Conservation (phyloP, 805 yeast genomes). For the Myxozyma sirexii region DNA sequence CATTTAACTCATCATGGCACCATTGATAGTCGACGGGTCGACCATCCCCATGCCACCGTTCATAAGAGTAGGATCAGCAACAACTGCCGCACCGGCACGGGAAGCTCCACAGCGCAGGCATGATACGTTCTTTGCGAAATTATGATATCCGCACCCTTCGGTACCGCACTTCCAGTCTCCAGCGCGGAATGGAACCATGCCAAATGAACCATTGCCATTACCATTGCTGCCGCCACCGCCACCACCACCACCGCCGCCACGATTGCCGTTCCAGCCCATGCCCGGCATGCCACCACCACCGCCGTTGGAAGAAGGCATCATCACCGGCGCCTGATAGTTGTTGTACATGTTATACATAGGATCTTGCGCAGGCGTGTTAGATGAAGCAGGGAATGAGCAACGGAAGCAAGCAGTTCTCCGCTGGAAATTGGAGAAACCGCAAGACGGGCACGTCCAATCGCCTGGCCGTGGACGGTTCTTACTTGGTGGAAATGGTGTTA, state of each 20-base stretch:
- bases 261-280: conserved; percentile 37
- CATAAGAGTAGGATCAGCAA: conserved; percentile 36
- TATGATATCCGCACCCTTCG: conserved; percentile 81
- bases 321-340: conserved; percentile 33
- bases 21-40: conserved; percentile 23
- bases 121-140: conserved; percentile 85
- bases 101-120: conserved; percentile 90
- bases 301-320: conserved; percentile 26
- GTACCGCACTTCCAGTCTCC: conserved; percentile 94
- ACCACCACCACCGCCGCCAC: conserved; percentile 26
- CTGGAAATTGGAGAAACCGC: conserved; percentile 94
- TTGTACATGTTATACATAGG: conserved; percentile 47
- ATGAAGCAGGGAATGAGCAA: conserved; percentile 79
- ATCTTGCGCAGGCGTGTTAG: conserved; percentile 70
- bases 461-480: conserved; percentile 94
- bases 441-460: conserved; percentile 96
- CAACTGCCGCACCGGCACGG: conserved; percentile 44
- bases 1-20: conserved; percentile 24
- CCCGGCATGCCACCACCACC: conserved; percentile 23
- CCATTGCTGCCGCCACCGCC: conserved; percentile 33
- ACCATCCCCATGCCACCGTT: conserved; percentile 34
- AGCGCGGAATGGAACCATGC: conserved; percentile 88
- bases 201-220: conserved; percentile 37
- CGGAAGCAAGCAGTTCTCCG: conserved; percentile 92
- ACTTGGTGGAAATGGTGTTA: conserved; percentile 81